Conservation (phyloP, 2,329 filamentous ascomycete species). For the Colletotrichum sp. region DNA sequence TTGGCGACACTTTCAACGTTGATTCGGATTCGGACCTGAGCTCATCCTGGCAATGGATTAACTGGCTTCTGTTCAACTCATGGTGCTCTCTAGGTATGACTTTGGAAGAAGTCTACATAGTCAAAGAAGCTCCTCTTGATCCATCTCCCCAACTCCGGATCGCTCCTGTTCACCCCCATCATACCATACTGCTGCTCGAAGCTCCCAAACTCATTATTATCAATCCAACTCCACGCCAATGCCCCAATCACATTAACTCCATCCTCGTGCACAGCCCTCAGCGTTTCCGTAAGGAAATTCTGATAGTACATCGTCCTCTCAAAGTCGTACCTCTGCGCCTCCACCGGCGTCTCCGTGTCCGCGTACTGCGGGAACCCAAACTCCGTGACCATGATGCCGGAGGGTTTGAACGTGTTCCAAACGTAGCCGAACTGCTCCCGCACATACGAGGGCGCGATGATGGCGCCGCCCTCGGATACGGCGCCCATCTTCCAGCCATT, state of each 20-base stretch:
- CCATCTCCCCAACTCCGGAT: constrained; percentile 47
- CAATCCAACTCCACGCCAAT: constrained; percentile 55
- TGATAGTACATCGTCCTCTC: constrained; percentile 60
- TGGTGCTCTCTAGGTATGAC: neutral
- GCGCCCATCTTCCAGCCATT: constrained; percentile 65
- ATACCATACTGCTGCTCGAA: constrained; percentile 62
- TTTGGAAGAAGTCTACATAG: constrained; percentile 52
- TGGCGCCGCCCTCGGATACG: constrained; percentile 58
- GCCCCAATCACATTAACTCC: constrained; percentile 58
- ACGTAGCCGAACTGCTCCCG: constrained; percentile 60
- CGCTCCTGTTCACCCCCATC: constrained; percentile 55
- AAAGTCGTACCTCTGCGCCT: constrained; percentile 55
- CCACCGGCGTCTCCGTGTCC: constrained; percentile 41
- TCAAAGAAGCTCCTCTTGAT: constrained; percentile 66
- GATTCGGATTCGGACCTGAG: neutral
- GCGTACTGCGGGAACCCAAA: constrained; percentile 61
- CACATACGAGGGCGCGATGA: constrained; percentile 63
- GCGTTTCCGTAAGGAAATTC: constrained; percentile 55
- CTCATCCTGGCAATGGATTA: neutral
- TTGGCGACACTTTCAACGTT: neutral
- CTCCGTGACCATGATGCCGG: constrained; percentile 52
- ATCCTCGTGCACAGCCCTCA: constrained; percentile 61
- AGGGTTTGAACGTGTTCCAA: constrained; percentile 59
- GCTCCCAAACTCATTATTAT: constrained; percentile 61
- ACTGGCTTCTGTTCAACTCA: neutral